Evolutionary conservation across 371 early-diverging fungal genomes (phyloP), one percentile per base, ranked within the genome.

Genomic region (Mortierella polycephala): DNA sequence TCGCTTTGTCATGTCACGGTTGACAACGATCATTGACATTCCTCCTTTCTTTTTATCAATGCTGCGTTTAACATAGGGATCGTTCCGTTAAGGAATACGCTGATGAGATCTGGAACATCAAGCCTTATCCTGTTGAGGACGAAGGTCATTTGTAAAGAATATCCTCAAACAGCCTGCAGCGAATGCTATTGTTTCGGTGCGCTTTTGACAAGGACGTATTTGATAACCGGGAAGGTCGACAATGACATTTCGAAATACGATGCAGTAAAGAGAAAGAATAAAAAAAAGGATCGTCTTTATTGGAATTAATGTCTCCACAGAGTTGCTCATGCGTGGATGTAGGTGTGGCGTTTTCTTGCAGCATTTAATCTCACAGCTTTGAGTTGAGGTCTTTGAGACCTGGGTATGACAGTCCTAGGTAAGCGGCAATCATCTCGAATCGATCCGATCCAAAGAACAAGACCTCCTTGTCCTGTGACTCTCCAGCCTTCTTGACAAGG

Each of bases 41-140:
- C 30, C 23, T 55, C 18, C 41, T 41, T 14, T 62, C 23, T 42
- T 67, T 49, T 57, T 49, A 37, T 56, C 40, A 12, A 39, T 56
- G 14, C 39, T 65, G 42, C 30, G 1, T 30, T 30, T 30, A 4
- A 4, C 4, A 42, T 64, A 81, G 79, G 41, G 92, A 91, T 71
- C 88, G 96, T 70, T 86, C 95, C 42, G 91, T 95, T 84, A 81
- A 86, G 74, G 96, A 95, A 64, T 96, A 96, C 62, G 96, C 96
- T 21, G 88, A 92, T 62, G 85, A 87, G 51, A 94, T 96, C 69
- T 96, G 96, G 96, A 85, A 92, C 58, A 83, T 90, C 67, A 87
- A 90, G 80, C 89, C 87, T 1, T 59, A 64, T 67, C 41, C 59
- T 8, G 70, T 76, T 44, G 57, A 60, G 12, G 73, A 72, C 46